phyloP scores from a whole-genome alignment of 2,329 filamentous ascomycete genomes.

The Seiridium cupressi region DNA sequence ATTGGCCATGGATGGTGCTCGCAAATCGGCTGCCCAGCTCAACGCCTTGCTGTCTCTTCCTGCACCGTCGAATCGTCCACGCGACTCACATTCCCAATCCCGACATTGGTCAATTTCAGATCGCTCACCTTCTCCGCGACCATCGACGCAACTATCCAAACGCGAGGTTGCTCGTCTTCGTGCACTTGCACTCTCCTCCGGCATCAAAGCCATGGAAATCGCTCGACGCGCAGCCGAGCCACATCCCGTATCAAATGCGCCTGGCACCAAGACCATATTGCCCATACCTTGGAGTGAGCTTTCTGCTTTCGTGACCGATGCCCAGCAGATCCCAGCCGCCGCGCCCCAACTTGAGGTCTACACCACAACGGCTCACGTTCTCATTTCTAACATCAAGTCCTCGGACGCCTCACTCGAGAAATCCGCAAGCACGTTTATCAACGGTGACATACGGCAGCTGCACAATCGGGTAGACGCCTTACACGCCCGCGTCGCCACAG shows the following conservation, averaged over 20 bases:
- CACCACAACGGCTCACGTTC: conserved; percentile 49
- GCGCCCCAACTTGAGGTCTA: conserved; percentile 45
- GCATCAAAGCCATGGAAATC: conserved; percentile 87
- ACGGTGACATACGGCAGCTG: conserved; percentile 54
- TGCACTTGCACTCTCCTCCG: conserved; percentile 75
- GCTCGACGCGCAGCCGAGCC: conserved; percentile 58
- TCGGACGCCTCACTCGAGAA: conserved; percentile 56
- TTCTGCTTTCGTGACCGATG: conserved; percentile 33
- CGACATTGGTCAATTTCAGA: conserved; percentile 54
- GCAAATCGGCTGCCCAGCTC: conserved; percentile 32
- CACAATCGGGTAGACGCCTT: conserved; percentile 45
- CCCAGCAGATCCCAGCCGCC: conserved; percentile 25
- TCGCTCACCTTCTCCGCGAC: conserved; percentile 33
- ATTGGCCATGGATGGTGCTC: conserved; percentile 23
- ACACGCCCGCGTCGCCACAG: conserved; percentile 46
- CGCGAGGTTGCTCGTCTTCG: conserved; percentile 80
- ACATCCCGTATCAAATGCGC: conserved; percentile 32
- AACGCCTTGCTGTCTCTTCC: conserved; percentile 30
- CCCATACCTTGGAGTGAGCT: conserved; percentile 41
- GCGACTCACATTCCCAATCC: conserved; percentile 13
- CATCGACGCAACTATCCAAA: conserved; percentile 48
- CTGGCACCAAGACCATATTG: conserved; percentile 21
- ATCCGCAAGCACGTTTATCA: conserved; percentile 58
- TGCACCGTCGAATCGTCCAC: conserved; percentile 9
- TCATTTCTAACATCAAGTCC: conserved; percentile 44